Conservation (phyloP, 2,329 filamentous ascomycete species). For the Onygenales sp. region DNA sequence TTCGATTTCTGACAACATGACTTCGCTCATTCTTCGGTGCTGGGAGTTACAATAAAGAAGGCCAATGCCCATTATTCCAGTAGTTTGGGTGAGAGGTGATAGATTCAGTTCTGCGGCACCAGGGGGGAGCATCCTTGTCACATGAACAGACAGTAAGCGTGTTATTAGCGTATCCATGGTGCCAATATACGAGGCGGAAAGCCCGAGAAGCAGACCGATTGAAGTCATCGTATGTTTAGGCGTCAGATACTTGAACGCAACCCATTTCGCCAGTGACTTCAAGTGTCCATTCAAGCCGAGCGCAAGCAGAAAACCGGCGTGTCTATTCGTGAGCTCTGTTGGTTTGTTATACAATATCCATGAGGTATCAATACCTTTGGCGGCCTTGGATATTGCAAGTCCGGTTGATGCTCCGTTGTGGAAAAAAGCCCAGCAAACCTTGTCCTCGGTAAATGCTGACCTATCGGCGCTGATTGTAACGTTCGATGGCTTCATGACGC, state of each 20-base stretch:
- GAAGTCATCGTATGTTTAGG: constrained; percentile 99
- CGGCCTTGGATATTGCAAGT: constrained; percentile 77
- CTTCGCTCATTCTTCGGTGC: constrained; percentile 95
- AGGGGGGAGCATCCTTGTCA: constrained; percentile 84
- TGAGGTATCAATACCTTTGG: constrained; percentile 91
- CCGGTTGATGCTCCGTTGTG: constrained; percentile 93
- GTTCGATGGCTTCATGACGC: constrained; percentile 82
- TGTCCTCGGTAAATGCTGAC: constrained; percentile 80
- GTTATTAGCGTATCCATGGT: constrained; percentile 97
- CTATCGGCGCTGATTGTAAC: constrained; percentile 92
- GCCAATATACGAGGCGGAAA: constrained; percentile 88
- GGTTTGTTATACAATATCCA: constrained; percentile 99
- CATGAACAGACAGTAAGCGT: constrained; percentile 84
- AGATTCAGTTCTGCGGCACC: constrained; percentile 91
- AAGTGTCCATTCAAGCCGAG: constrained; percentile 90
- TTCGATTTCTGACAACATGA: constrained; percentile 96
- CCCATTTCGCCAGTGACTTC: constrained; percentile 92
- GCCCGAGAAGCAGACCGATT: constrained; percentile 81
- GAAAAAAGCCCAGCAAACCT: constrained; percentile 97
- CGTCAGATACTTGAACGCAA: constrained; percentile 98
- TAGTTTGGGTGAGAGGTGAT: constrained; percentile 86
- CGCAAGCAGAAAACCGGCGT: constrained; percentile 85
- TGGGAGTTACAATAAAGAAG: constrained; percentile 90
- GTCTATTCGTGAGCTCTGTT: constrained; percentile 83
- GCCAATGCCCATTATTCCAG: constrained; percentile 94